phyloP scores from a whole-genome alignment of 768 basidiomycete species.

The Russula earlei region DNA sequence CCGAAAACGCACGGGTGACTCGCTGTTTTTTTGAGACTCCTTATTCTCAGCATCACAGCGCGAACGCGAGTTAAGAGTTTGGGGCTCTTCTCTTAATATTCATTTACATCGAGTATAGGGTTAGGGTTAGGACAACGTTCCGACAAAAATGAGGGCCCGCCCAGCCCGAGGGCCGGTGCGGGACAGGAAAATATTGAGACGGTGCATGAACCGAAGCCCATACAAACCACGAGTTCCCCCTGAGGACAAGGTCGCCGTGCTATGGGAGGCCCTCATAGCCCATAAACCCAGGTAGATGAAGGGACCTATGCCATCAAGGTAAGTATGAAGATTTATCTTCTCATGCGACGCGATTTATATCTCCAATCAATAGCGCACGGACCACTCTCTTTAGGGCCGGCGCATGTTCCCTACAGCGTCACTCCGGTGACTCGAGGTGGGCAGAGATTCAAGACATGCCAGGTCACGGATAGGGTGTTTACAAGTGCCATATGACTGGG shows the following conservation, averaged over 20 bases:
- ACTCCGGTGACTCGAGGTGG: too few species aligned
- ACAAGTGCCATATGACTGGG: too few species aligned
- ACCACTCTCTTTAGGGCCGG: constrained; percentile 20
- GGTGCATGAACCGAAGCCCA: constrained; percentile 69
- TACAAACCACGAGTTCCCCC: constrained; percentile 23
- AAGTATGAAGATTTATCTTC: constrained; percentile 19
- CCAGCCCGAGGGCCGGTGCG: constrained; percentile 39
- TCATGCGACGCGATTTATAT: constrained; percentile 5
- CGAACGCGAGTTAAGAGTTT: too few species aligned
- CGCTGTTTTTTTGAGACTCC: too few species aligned
- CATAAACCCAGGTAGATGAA: constrained; percentile 24
- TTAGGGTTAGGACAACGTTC: constrained; percentile 31
- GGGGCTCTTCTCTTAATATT: too few species aligned
- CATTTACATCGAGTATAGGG: constrained; percentile 18
- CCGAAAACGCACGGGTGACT: too few species aligned
- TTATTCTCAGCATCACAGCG: too few species aligned
- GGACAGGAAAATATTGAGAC: constrained; percentile 76
- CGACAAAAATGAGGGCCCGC: constrained; percentile 26
- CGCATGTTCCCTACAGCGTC: not conserved
- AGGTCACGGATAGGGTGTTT: too few species aligned
- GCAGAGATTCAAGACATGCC: too few species aligned
- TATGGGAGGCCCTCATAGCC: constrained; percentile 23
- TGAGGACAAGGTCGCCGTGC: constrained; percentile 25
- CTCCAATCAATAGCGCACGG: constrained; percentile 13
- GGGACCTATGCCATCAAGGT: constrained; percentile 25